Evolutionary conservation across 192 early-diverging fungal genomes (phyloP).

Genomic region (Backusella morwellensis): DNA sequence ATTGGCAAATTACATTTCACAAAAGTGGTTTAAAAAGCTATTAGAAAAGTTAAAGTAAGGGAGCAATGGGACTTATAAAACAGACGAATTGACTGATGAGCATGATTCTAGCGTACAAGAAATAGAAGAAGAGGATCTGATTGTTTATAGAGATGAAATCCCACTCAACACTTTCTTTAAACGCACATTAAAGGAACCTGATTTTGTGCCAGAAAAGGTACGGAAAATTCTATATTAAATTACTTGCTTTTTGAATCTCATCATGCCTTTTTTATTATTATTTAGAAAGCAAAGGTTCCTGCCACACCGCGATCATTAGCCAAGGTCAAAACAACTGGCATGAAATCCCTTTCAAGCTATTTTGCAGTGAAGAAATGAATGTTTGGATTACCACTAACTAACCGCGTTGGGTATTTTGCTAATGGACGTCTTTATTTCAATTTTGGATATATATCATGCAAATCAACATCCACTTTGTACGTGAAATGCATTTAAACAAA

Average conservation of each 20-base stretch:
- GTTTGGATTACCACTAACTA: not conserved
- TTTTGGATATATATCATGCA: not conserved
- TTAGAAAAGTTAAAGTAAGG: constrained; percentile 7
- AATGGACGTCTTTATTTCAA: not conserved
- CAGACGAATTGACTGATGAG: not conserved
- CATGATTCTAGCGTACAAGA: not conserved
- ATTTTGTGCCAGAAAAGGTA: constrained; percentile 1
- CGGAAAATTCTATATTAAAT: no score
- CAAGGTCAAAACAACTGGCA: constrained; percentile 5
- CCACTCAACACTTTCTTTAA: not conserved
- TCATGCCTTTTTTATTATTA: no score
- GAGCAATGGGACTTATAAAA: not conserved
- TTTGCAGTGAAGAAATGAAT: not conserved
- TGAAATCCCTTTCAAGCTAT: constrained; percentile 2
- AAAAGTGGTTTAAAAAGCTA: constrained; percentile 13
- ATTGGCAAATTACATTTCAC: constrained; percentile 1
- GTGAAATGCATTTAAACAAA: no score
- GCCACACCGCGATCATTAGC: not conserved
- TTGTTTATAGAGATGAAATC: not conserved
- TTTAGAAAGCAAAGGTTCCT: not conserved
- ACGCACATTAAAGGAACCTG: not conserved
- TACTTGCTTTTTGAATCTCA: no score
- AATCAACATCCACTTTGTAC: no score
- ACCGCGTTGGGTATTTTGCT: no score
- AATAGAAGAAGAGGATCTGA: constrained; percentile 1